Evolutionary conservation across 176 grass and related monocot species (phyloP).

Genomic region (Ananas comosus): DNA sequence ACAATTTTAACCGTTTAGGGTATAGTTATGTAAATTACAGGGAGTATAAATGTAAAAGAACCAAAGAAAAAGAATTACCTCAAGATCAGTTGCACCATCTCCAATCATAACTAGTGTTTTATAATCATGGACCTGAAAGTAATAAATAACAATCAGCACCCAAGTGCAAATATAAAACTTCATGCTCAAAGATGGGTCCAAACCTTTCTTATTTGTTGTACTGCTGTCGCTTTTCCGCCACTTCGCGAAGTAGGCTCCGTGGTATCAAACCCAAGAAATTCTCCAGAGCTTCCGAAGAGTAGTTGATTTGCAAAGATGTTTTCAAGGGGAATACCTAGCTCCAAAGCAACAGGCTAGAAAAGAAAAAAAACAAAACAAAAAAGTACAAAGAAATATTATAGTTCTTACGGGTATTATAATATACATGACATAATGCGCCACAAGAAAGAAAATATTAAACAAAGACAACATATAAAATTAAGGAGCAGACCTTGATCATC

Average conservation of each 20-base stretch:
- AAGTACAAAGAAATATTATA: not conserved
- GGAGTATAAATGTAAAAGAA: not conserved
- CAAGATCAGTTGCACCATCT: constrained; percentile 90
- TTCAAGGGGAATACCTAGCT: constrained; percentile 66
- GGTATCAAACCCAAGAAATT: constrained; percentile 80
- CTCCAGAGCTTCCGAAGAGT: constrained; percentile 56
- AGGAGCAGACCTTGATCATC: constrained; percentile 64
- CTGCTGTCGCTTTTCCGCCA: constrained; percentile 81
- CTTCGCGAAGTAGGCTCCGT: constrained; percentile 79
- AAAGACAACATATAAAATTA: not conserved
- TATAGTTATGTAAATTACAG: not conserved
- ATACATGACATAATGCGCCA: not conserved
- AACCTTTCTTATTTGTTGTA: constrained; percentile 84
- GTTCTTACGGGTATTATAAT: not conserved
- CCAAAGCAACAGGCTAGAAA: constrained; percentile 70
- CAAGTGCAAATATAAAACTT: not conserved
- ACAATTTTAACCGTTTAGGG: too few species aligned
- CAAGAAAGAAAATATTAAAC: not conserved
- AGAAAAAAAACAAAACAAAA: constrained; percentile 18
- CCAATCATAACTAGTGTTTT: constrained; percentile 71
- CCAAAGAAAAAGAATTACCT: constrained; percentile 31
- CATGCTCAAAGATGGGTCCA: not conserved
- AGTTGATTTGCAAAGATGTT: constrained; percentile 93
- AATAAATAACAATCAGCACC: not conserved
- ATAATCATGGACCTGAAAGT: constrained; percentile 32